Conservation (phyloP, 768 basidiomycete species). For the Ramaria rubella region DNA sequence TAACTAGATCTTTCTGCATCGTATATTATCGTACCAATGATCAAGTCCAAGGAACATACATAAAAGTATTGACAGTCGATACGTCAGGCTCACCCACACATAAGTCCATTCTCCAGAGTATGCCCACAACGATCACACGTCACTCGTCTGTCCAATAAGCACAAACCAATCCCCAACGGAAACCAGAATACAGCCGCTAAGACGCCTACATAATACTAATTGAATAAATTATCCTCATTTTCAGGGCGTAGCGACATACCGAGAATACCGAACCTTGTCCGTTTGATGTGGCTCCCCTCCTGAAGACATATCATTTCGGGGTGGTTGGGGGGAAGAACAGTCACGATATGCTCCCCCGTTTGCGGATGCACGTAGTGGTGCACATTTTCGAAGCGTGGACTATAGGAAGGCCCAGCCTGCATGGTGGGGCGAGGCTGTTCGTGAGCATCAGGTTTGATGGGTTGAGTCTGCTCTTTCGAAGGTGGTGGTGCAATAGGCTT, state of each 20-base stretch:
- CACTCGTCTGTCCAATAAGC: conserved; percentile 66
- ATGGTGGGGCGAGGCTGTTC: not conserved
- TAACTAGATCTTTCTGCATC: too few relatives aligned
- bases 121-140: conserved; percentile 50
- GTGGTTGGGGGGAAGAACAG: conserved; percentile 67
- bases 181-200: conserved; percentile 85
- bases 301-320: conserved; percentile 87
- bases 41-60: too few relatives aligned
- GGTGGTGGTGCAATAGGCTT: not conserved
- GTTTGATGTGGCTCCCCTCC: conserved; percentile 55
- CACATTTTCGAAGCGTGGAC: conserved; percentile 28
- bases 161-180: conserved; percentile 72
- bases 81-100: conserved; percentile 1
- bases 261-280: conserved; percentile 62
- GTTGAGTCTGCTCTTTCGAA: not conserved
- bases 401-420: conserved; percentile 2
- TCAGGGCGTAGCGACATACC: conserved; percentile 38
- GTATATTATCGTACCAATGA: too few relatives aligned
- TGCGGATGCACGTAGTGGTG: conserved; percentile 64
- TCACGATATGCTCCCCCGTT: conserved; percentile 51
- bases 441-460: not conserved
- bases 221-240: not conserved
- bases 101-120: conserved; percentile 30
- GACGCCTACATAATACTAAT: conserved; percentile 41
- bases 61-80: not conserved